A percentile compares a stretch with the other conserved stretches of the same genome.
phyloP scores from a whole-genome alignment of 1,139 yeast species.

The Yamadazyma atmosphaerica region DNA sequence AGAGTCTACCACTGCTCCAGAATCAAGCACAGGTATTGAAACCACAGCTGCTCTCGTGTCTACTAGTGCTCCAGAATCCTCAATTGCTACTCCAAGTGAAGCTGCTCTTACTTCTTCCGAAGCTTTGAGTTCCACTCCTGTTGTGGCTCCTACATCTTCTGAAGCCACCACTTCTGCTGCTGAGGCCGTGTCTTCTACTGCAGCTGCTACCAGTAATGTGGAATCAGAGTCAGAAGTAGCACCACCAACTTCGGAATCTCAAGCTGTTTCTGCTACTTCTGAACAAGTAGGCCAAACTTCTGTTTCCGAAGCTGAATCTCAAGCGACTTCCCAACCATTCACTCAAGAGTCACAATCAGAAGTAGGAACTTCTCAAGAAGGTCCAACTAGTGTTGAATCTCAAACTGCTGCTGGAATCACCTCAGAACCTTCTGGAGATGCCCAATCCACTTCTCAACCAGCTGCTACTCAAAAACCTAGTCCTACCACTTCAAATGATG shows the following conservation, averaged over 20 bases:
- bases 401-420: slow-evolving; percentile 3
- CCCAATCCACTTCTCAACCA: slow-evolving; percentile 4
- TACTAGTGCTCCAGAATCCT: slow-evolving; percentile 3
- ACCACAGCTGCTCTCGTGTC: slow-evolving; percentile 4
- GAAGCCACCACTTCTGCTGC: slow-evolving; percentile 5
- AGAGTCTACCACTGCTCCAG: not conserved
- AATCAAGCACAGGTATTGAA: not conserved
- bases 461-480: slow-evolving; percentile 7
- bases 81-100: slow-evolving; percentile 2
- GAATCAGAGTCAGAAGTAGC: slow-evolving; percentile 8
- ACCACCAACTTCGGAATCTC: slow-evolving; percentile 4
- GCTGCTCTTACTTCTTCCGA: not conserved
- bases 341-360: not conserved
- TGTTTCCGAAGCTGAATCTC: no score
- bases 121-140: not conserved
- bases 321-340: no score
- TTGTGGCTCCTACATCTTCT: slow-evolving; percentile 1
- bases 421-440: slow-evolving; percentile 3
- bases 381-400: not conserved
- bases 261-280: no score
- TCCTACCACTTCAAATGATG: slow-evolving; percentile 21
- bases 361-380: not conserved
- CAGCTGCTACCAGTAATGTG: slow-evolving; percentile 3
- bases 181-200: slow-evolving; percentile 4
- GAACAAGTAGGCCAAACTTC: no score